Evolutionary conservation across 306 rosid genomes (phyloP), one percentile per base, ranked within the genome.

Genomic region (Mimosa pudica): DNA sequence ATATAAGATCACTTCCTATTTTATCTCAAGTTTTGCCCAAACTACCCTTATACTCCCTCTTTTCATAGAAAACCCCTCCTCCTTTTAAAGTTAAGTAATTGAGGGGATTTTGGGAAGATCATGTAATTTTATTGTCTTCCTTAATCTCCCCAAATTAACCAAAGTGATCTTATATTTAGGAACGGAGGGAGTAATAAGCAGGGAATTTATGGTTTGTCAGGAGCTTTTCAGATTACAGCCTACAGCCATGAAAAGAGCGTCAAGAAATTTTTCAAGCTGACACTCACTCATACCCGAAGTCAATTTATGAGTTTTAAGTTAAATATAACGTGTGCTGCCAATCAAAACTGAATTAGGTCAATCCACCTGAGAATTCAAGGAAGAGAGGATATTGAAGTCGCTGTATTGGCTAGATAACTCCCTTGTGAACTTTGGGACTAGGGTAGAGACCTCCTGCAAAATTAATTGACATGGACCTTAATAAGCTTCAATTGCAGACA

Each of bases 321-420:
- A 58, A 58, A 77, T 54, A 48, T 51, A 55, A 73, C 46, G 61
- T 48, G 44, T n/a, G 41, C 62, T 58, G 52, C 64, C 80, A 76
- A 71, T 70, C 52, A 64, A 70, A 55, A 35, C 4, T 38, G 30
- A 76, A 84, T 74, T 48, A 76, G 68, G 82, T 72, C 45, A 32
- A 65, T 79, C 84, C 83, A 94, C 98, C 92, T 94, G 98, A 87
- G 97, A 92, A 83, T 94, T 94, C 87, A 94, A 88, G 73, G 98
- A 94, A 74, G 97, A 94, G 74, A 94, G 97, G 88, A 94, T 91
- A 85, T 89, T 88, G 85, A 94, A 89, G 92, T 94, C 98, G 35
- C 97, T 92, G 91, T 80, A 94, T 57, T 91, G 98, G 42, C 92
- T 76, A 81, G 98, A 91, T 77, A 86, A 87, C 84, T 94, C 97